Evolutionary conservation across 2,329 filamentous ascomycete genomes (phyloP), one percentile per base, ranked within the genome.

Genomic region (Tolypocladium amazonense): DNA sequence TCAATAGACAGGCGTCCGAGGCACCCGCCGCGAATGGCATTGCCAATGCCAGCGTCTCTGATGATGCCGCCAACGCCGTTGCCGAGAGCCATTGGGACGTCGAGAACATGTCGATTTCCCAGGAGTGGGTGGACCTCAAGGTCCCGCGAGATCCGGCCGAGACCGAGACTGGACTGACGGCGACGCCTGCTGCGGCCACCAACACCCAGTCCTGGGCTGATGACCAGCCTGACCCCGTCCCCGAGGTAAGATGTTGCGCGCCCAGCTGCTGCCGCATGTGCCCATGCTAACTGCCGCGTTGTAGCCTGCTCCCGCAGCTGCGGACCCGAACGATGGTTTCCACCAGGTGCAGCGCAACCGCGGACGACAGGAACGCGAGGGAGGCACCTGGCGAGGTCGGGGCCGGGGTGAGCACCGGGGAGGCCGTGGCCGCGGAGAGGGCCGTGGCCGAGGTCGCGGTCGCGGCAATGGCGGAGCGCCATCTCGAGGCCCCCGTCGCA

Each of bases 181-280:
- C 84, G 33, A 85, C 83, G n/a, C 82, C 85, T 55, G 85, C 83
- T 8, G 76, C 77, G 11, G 73, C 76, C 45, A 70, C 75, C 59
- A 80, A 81, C 67, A 79, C 79, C 37, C 85, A 88, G 69, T 91
- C 87, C 67, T 95, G 90, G 90, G 90, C 90, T 33, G 91, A 96
- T 68, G 89, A 94, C 62, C 83, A 89, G 66, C 84, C 88, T 23
- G 83, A 86, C 61, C 73, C 71, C 59, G 72, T 72, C 43, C 65
- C 72, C 37, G 75, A 78, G 69, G 79, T 82, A 70, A 65, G 76
- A 68, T 30, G 6, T 33, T 47, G 52, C 41, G 60, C 52, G 27
- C 8, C 30, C 41, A 55, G 5, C 23, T 54, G 23, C 25, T 47
- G 37, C 43, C 15, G 11, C 5, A 23, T 56, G 35, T 14, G 12